Base-by-base conservation (phyloP, 352 stramenopile species). In the Blastocystis sp. region DNA sequence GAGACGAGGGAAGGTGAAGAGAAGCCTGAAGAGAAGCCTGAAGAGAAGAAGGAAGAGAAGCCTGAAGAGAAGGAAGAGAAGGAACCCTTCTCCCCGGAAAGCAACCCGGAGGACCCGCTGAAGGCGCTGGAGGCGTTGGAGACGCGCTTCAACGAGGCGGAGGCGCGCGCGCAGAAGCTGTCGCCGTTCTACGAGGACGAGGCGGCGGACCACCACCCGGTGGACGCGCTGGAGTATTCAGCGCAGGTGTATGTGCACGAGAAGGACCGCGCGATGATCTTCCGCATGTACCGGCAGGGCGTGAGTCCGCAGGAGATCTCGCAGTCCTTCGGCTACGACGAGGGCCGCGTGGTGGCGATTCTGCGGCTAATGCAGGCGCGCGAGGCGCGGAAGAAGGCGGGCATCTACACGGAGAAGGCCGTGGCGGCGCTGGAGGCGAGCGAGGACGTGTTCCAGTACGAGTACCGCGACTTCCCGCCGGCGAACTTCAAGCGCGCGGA, bases 221-320 rank as follows among this genome's bases (percentile, higher is more conserved):
- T 77, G 52, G 66, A 77, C 52, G 66, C 66, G 40, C 19, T 77
- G 38, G 66, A 77, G 66, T 57, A 77, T 54, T 54, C 66, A 19
- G 66, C 54, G n/a, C 66, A 77, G 40, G 66, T 77, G 3, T 77
- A 77, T 10, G 66, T 77, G 42, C 66, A 77, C 52, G 66, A 77
- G 42, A 77, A 57, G 66, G 66, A 77, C 52, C 66, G 66, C 17
- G 9, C 54, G 38, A 61, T 77, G 40, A 77, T 77, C 9, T 57
- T 60, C 38, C 38, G 38, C n/a, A 59, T 77, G 66, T 77, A 77
- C 38, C 2, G 60, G 66, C n/a, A 60, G n/a, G 66, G 66, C 2
- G 45, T 77, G 2, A 21, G 24, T 34, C 66, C 66, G 66, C 43
- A 60, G 38, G 66, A 77, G 40, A 77, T 77, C 38, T 60, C 38